Evolutionary conservation across 345 rosid species (phyloP), one percentile per base, ranked within the genome.

Genomic region (Isatis tinctoria): DNA sequence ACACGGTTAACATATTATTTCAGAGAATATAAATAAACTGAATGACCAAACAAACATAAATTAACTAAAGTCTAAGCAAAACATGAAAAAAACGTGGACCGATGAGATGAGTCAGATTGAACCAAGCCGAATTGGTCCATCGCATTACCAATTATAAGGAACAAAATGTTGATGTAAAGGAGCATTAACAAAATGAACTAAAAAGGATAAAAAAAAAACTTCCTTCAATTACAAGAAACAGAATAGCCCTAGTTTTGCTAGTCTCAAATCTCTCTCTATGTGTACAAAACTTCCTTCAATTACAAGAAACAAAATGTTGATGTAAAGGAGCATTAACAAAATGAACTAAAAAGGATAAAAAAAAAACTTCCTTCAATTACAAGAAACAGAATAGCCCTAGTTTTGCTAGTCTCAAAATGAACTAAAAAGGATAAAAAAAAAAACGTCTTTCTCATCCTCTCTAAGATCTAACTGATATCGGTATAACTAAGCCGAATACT

Each of bases 181-280:
- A 47, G 10, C 64, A 47, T 11, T 30, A 30, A 65, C 11, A 48
- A 7, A 6, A 45, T 16, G 10, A 44, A 37, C 22, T 49, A 36
- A 57, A 10, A 58, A 20, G 39, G 39, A 11, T 9, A 41, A 58
- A 60, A 28, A 10, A 16, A 67, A 39, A 8, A 8, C 10, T 75
- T 67, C 48, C 59, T 67, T 67, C 39, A 24, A 8, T 60, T 37
- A 40, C 44, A 76, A 53, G 64, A 70, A 56, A 28, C 18, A 53
- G 0, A 33, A 24, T 48, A 43, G 4, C 58, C 57, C 51, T 53
- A 62, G 9, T 22, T 32, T 45, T 52, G 27, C 37, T 43, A 27
- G 22, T 52, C 47, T 53, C 40, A 39, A 53, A n/a, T n/a, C n/a
- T n/a, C n/a, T n/a, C n/a, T n/a, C n/a, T n/a, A n/a, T n/a, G n/a